Evolutionary conservation across 306 rosid species (phyloP).

Genomic region (Pachyrhizus erosus): DNA sequence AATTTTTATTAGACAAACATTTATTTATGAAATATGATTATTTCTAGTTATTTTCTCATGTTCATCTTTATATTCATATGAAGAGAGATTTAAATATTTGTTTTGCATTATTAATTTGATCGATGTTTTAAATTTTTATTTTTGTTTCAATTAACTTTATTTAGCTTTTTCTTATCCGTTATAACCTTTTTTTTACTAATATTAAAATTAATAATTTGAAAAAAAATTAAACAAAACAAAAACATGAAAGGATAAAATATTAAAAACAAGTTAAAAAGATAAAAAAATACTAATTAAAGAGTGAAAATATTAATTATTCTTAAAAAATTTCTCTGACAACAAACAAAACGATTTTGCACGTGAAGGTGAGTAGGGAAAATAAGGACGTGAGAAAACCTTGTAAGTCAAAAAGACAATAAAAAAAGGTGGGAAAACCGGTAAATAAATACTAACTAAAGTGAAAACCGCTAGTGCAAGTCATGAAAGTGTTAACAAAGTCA

Average conservation of each 20-base stretch:
- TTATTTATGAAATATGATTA: not conserved
- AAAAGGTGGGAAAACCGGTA: conserved; percentile 10
- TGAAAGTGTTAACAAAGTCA: conserved; percentile 44
- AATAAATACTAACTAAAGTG: conserved; percentile 6
- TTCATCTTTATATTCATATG: not conserved
- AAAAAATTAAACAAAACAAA: not conserved
- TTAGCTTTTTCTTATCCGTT: not conserved
- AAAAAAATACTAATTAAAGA: no score
- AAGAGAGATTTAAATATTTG: not conserved
- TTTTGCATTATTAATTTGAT: not conserved
- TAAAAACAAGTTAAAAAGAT: not conserved
- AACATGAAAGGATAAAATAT: not conserved
- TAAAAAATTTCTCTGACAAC: not conserved
- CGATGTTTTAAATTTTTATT: not conserved
- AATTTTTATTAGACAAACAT: not conserved
- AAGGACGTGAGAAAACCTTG: not conserved
- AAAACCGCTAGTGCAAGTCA: not conserved
- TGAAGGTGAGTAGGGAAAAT: conserved; percentile 31
- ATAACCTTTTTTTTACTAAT: not conserved
- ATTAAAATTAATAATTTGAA: not conserved
- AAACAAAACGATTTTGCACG: conserved; percentile 27
- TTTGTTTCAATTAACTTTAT: not conserved
- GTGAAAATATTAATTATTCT: not conserved
- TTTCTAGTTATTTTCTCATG: not conserved
- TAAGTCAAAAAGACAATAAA: conserved; percentile 40